Evolutionary conservation across 257 asterid genomes (phyloP).

Genomic region (Rubia yunnanensis): DNA sequence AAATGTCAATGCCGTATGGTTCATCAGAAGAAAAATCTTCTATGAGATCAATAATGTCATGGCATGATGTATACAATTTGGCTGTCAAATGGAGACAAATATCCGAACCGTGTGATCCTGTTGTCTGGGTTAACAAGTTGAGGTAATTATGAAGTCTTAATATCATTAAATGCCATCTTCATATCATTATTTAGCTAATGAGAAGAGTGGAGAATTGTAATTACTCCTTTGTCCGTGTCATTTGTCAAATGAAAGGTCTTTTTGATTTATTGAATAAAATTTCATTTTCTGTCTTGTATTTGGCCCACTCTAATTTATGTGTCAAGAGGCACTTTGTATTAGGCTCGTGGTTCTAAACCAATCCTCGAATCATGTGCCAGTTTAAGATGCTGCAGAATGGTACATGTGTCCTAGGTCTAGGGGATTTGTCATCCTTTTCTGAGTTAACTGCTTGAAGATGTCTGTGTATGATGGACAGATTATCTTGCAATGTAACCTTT

Average conservation of each 20-base stretch:
- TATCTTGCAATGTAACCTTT: not conserved
- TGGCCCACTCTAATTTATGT: not conserved
- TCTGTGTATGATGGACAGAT: not conserved
- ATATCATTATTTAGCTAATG: not conserved
- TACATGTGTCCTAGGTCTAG: not conserved
- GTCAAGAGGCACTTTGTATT: not conserved
- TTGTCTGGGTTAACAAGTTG: slow-evolving; percentile 89
- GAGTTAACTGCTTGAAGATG: not conserved
- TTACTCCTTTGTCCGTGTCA: not conserved
- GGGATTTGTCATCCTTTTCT: not conserved
- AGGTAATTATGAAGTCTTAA: slow-evolving; percentile 37
- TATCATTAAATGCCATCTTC: not conserved
- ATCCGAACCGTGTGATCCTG: slow-evolving; percentile 96
- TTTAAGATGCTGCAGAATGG: not conserved
- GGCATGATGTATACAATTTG: slow-evolving; percentile 71
- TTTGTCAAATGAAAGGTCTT: not conserved
- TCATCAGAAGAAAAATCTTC: slow-evolving; percentile 59
- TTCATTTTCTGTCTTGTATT: not conserved
- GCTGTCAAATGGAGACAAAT: slow-evolving; percentile 99
- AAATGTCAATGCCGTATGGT: slow-evolving; percentile 38
- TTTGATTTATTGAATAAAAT: not conserved
- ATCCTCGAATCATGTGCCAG: not conserved
- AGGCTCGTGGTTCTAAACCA: not conserved
- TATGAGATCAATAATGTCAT: slow-evolving; percentile 67
- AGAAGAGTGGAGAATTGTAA: not conserved